These are phyloP conservation scores for Arabidopsis hybrid DNA, from an alignment of 441 rosid genomes.

Conservation along the genomic window DNA sequence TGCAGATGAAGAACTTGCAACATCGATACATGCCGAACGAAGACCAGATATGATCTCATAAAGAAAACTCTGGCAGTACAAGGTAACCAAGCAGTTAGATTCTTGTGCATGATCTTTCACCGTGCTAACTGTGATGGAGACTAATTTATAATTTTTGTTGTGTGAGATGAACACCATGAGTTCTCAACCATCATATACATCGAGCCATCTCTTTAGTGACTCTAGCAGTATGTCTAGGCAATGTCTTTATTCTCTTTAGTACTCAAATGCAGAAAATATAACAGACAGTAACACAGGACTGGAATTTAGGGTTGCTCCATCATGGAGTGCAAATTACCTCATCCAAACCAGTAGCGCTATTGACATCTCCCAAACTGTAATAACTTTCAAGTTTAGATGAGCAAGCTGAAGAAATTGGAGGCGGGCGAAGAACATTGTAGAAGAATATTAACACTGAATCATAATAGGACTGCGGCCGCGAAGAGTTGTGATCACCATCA, in stretches of 20 bases:
- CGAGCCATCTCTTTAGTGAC: slow-evolving; percentile 15
- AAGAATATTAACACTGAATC: slow-evolving; percentile 96
- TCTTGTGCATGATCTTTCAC: slow-evolving; percentile 18
- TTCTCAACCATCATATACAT: slow-evolving; percentile 16
- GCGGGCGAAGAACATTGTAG: slow-evolving; percentile 87
- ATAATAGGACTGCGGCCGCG: slow-evolving; percentile 89
- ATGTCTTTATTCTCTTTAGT: slow-evolving; percentile 17
- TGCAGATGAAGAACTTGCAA: slow-evolving; percentile 88
- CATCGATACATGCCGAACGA: slow-evolving; percentile 65
- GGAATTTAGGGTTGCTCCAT: neutral
- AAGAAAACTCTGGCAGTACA: slow-evolving; percentile 63
- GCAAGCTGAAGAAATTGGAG: slow-evolving; percentile 59
- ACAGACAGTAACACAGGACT: slow-evolving; percentile 6
- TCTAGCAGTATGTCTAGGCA: slow-evolving; percentile 23
- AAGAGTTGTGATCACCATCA: slow-evolving; percentile 95
- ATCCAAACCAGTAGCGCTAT: slow-evolving; percentile 61
- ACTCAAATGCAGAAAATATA: slow-evolving; percentile 8
- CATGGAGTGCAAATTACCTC: slow-evolving; percentile 66
- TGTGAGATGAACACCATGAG: slow-evolving; percentile 20
- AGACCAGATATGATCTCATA: slow-evolving; percentile 84
- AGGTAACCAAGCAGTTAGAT: slow-evolving; percentile 40
- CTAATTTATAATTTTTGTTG: slow-evolving; percentile 2
- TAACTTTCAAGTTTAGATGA: slow-evolving; percentile 81
- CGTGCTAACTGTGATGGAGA: slow-evolving; percentile 21
- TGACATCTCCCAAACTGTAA: slow-evolving; percentile 73